A percentile compares a stretch with the other conserved stretches of the same genome.
Evolutionary conservation across 2,329 filamentous ascomycete species (phyloP).

Genomic region (Alternaria consortialis): DNA sequence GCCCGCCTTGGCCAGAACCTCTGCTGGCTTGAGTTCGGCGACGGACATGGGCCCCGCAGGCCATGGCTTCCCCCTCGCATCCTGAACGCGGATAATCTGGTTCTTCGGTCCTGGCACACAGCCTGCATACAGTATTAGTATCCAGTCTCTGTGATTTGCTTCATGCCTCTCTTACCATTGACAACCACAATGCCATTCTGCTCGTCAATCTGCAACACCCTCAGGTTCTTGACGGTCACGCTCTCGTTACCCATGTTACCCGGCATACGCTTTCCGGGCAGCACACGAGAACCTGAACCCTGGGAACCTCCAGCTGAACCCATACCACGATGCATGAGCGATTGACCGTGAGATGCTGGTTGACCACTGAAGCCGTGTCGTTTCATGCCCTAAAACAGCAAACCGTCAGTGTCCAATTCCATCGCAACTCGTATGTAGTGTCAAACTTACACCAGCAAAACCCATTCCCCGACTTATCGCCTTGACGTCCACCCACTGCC

Average conservation of each 20-base stretch:
- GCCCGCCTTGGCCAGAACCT: constrained; percentile 17
- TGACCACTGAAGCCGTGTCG: constrained; percentile 89
- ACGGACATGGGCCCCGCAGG: constrained; percentile 59
- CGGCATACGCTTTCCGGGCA: constrained; percentile 97
- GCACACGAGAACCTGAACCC: constrained; percentile 88
- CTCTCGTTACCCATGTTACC: constrained; percentile 92
- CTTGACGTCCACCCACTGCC: constrained; percentile 88
- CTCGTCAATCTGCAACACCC: constrained; percentile 85
- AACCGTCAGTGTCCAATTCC: constrained; percentile 9
- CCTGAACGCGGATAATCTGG: constrained; percentile 82
- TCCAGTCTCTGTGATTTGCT: neutral
- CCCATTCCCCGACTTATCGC: constrained; percentile 86
- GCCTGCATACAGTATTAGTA: constrained; percentile 51
- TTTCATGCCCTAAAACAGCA: constrained; percentile 80
- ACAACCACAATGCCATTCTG: constrained; percentile 89
- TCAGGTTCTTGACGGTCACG: constrained; percentile 90
- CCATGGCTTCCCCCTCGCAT: constrained; percentile 89
- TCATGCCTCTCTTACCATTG: constrained; percentile 66
- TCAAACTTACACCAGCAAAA: constrained; percentile 75
- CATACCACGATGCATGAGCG: constrained; percentile 89
- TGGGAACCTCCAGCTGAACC: constrained; percentile 90
- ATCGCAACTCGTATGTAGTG: neutral
- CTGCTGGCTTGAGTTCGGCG: constrained; percentile 29
- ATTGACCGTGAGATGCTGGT: constrained; percentile 92
- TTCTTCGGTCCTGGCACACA: constrained; percentile 89